A percentile compares a stretch with the other conserved stretches of the same genome.
Conservation (phyloP, 306 rosid genomes). For the Adenanthera pavonina region DNA sequence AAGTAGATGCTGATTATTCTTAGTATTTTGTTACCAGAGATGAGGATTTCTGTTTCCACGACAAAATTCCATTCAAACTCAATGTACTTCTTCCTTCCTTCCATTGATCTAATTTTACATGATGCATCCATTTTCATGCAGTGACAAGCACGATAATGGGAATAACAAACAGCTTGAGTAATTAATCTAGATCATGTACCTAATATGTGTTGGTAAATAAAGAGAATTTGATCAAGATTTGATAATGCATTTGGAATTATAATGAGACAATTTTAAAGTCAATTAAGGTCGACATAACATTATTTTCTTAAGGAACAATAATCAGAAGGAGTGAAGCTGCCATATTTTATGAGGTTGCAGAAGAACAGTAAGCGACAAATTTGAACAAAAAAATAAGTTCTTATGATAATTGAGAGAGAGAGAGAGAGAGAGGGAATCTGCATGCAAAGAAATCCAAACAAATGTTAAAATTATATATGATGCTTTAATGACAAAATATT, state of each 20-base stretch:
- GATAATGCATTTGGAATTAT: neutral
- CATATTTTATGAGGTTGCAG: neutral
- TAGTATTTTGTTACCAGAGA: too few species aligned
- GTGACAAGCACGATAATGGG: too few species aligned
- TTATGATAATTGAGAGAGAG: too few species aligned
- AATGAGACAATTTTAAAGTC: neutral
- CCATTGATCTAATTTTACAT: neutral
- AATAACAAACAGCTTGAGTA: neutral
- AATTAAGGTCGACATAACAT: neutral
- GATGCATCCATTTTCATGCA: neutral
- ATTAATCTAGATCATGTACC: too few species aligned
- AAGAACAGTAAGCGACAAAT: neutral
- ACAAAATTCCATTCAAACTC: neutral
- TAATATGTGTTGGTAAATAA: too few species aligned
- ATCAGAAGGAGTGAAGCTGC: neutral
- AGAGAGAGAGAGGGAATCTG: slow-evolving; percentile 38
- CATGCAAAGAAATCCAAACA: neutral
- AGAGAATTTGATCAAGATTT: too few species aligned
- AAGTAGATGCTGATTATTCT: too few species aligned
- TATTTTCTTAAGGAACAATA: neutral
- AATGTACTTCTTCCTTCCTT: neutral
- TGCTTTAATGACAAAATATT: too few species aligned
- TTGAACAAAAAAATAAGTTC: too few species aligned
- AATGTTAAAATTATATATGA: too few species aligned
- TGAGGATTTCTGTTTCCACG: too few species aligned